Conservation (phyloP, 2,329 filamentous ascomycete genomes). For the Triangularia verruculosa region DNA sequence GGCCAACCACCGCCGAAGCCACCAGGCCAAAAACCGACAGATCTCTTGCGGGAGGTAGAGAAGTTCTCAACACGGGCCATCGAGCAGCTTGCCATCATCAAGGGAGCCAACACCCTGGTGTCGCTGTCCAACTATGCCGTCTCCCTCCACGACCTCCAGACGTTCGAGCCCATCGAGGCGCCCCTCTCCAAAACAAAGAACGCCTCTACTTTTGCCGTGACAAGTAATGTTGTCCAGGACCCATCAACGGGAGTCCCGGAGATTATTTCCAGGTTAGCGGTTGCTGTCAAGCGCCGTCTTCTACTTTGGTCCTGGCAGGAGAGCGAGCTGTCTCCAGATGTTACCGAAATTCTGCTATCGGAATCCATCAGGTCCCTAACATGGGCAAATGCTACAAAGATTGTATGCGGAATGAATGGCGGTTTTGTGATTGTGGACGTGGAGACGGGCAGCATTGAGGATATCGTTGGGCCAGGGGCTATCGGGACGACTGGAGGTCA, state of each 20-base stretch:
- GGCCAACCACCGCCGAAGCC: slow-evolving; percentile 27
- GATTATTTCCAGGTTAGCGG: slow-evolving; percentile 86
- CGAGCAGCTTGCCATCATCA: slow-evolving; percentile 92
- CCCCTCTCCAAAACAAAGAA: slow-evolving; percentile 77
- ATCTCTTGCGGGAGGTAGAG: slow-evolving; percentile 86
- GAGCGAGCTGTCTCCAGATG: slow-evolving; percentile 75
- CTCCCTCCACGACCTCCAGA: slow-evolving; percentile 84
- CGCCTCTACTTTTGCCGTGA: slow-evolving; percentile 85
- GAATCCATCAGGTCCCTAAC: slow-evolving; percentile 85
- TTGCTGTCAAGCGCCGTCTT: slow-evolving; percentile 87
- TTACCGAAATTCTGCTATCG: slow-evolving; percentile 72
- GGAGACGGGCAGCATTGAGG: slow-evolving; percentile 66
- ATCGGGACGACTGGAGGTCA: slow-evolving; percentile 62
- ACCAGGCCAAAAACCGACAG: slow-evolving; percentile 57
- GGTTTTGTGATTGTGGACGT: slow-evolving; percentile 90
- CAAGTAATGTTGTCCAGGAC: slow-evolving; percentile 93
- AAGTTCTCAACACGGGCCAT: slow-evolving; percentile 88
- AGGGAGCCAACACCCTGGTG: slow-evolving; percentile 87
- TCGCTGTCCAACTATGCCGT: slow-evolving; percentile 88
- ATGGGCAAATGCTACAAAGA: slow-evolving; percentile 82
- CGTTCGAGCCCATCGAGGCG: slow-evolving; percentile 77
- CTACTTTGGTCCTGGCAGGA: slow-evolving; percentile 95
- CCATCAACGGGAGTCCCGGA: slow-evolving; percentile 81
- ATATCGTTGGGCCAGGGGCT: slow-evolving; percentile 74
- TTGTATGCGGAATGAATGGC: slow-evolving; percentile 87